Base-by-base conservation (phyloP, 768 basidiomycete genomes). In the Fomitopsis serialis region DNA sequence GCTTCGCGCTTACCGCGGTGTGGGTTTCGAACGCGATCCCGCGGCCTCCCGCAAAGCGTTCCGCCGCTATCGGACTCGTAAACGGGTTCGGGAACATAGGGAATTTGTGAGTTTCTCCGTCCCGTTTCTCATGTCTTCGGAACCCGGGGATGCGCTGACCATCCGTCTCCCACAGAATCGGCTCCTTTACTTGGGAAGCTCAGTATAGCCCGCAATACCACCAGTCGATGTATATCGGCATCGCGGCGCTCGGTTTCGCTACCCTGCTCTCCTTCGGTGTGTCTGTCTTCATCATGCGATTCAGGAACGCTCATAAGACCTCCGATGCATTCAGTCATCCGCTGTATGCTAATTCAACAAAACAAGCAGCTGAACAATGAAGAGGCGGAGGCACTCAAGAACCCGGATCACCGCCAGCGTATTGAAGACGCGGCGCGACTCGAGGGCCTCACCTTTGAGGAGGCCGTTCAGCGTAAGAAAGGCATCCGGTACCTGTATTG, bases 1-100 rank as follows among this genome's bases (percentile, higher is more conserved):
- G 74, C 9, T 74, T 70, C 48, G 68, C 75, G 1, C 54, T 77
- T 19, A 79, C 74, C 0, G 61, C 79, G 15, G 82, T 84, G 1
- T 86, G 85, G 84, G 78, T 84, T 3, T 77, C 81, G 0, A 85
- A 83, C 56, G 71, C 76, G 1, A 64, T 85, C 36, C 78, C 82
- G 17, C 74, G 84, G 2, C 84, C 84, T 25, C 83, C 83, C 2
- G 76, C 80, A 57, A 81, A 74, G 47, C 66, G 74, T 15, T 62
- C 78, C 0, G 84, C 77, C 6, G 81, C 80, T 0, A 83, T 85
- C 25, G 84, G 77, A 1, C 72, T 87, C 40, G 81, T 84, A 2
- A 84, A 83, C 54, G 84, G 83, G 1, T 62, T 73, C 19, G 81
- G 77, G 22, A 82, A 80, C 55, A 58, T 84, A 2, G 82, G 82